Evolutionary conservation across 1,284 basidiomycete genomes (phyloP), one percentile per base, ranked within the genome.

Genomic region (Pisolithus thermaeus): DNA sequence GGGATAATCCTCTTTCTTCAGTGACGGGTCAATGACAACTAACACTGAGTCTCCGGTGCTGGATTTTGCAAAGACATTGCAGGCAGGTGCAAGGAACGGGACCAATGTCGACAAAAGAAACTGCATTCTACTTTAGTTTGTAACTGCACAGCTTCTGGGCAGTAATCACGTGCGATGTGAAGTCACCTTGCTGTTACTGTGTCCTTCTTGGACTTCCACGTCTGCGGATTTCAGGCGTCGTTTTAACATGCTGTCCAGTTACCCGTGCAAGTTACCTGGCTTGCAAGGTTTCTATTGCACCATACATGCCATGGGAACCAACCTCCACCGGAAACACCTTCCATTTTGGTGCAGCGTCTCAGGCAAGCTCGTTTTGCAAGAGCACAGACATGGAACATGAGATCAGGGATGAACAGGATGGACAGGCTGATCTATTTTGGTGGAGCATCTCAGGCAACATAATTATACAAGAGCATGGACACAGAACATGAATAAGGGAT

Each of bases 21-120:
- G 69, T 48, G 74, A 75, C 5, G 83, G 80, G 62, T 96, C 91
- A 44, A 93, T 76, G 12, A 96, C 76, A 49, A 96, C 87, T 22
- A 97, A 79, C 14, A 97, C 86, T 38, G 83, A 84, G 66, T 90
- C 80, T 9, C 91, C 91, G 2, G 85, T 79, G 65, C 89, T 87
- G n/a, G 90, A 92, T 61, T 79, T 82, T 52, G 89, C 89, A 47
- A 71, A 60, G 8, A 70, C 69, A 25, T 73, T 58, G 32, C 70
- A 48, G 20, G 66, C 57, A 16, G 73, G 52, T 40, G 59, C 63
- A 41, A 73, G 56, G 16, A 71, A 54, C 5, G 65, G 61, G 27
- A 66, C 53, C 41, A 70, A 52, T 52, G 55, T 56, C 48, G 56
- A 52, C 6, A 4, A 49, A 8, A 64, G 20, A 11, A 61, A 22